Evolutionary conservation across 106 monocot genomes (phyloP).

Genomic region (Gastrodia elata): DNA sequence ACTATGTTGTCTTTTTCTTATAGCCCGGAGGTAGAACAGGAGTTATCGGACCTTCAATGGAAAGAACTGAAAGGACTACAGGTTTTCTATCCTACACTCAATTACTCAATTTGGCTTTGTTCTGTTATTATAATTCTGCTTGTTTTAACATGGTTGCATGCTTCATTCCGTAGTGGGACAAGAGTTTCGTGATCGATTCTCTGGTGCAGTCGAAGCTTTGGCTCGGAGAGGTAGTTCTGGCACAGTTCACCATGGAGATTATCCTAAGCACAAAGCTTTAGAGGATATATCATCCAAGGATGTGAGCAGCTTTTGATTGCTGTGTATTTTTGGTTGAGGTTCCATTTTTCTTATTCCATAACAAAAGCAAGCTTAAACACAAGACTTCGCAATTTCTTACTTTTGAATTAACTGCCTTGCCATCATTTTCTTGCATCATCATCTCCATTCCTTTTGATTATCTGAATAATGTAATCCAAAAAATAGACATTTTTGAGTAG

Average conservation of each 20-base stretch:
- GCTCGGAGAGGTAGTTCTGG: constrained; percentile 39
- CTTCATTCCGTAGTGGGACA: constrained; percentile 19
- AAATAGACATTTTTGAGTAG: neutral
- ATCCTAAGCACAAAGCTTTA: constrained; percentile 28
- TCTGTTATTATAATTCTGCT: neutral
- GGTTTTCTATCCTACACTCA: constrained; percentile 5
- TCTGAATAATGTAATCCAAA: too few relatives aligned
- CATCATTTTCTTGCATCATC: too few relatives aligned
- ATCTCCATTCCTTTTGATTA: too few relatives aligned
- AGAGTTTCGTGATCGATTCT: constrained; percentile 37
- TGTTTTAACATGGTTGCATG: neutral
- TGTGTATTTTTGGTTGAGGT: neutral
- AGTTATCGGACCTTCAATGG: constrained; percentile 24
- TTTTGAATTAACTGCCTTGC: too few relatives aligned
- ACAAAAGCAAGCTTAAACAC: too few relatives aligned
- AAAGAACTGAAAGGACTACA: constrained; percentile 23
- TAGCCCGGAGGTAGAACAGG: constrained; percentile 15
- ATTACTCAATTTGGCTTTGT: constrained; percentile 1
- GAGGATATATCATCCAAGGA: constrained; percentile 26
- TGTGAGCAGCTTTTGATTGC: constrained; percentile 13
- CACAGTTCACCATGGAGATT: constrained; percentile 20
- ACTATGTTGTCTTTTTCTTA: neutral
- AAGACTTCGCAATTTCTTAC: too few relatives aligned
- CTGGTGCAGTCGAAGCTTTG: constrained; percentile 44
- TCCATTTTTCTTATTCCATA: neutral